A percentile compares a stretch with the other conserved stretches of the same genome.
These are phyloP conservation scores for Paramecium biaurelia DNA, from an alignment of 73 alveolate genomes.

Conservation along the genomic window DNA sequence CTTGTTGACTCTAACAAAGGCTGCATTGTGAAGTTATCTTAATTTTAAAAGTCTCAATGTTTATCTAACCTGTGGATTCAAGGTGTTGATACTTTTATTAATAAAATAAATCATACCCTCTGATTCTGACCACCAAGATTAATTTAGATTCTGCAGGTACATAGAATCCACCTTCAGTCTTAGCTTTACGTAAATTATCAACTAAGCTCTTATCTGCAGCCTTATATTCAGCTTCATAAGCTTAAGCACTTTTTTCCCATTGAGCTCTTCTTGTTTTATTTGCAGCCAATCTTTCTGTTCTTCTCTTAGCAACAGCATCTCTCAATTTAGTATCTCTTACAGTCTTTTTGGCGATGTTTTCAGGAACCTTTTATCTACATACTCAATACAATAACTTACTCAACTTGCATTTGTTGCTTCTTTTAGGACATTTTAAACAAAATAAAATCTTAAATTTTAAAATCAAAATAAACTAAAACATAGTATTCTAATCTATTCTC, in stretches of 20 bases:
- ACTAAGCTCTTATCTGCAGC: constrained; percentile 56
- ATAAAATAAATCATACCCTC: constrained; percentile 69
- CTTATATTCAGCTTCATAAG: constrained; percentile 57
- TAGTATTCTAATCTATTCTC: neutral
- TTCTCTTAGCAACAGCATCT: constrained; percentile 38
- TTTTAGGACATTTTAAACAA: neutral
- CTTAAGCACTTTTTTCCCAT: constrained; percentile 55
- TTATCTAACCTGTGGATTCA: constrained; percentile 85
- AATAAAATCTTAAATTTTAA: constrained; percentile 37
- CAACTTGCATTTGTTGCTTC: constrained; percentile 3
- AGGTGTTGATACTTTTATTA: constrained; percentile 74
- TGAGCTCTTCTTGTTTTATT: constrained; percentile 55
- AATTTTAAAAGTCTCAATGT: constrained; percentile 88
- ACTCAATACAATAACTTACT: neutral
- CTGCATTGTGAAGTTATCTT: constrained; percentile 93
- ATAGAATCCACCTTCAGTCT: constrained; percentile 60
- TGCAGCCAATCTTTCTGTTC: constrained; percentile 49
- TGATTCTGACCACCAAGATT: constrained; percentile 64
- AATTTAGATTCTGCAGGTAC: constrained; percentile 69
- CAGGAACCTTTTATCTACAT: constrained; percentile 60
- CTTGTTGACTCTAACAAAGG: constrained; percentile 89
- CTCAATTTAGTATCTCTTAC: constrained; percentile 59
- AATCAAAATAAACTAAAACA: neutral
- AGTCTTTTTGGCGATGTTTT: neutral
- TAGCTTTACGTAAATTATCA: constrained; percentile 64